phyloP scores from a whole-genome alignment of 352 stramenopile genomes.

The Globisporangium paroecandrum region DNA sequence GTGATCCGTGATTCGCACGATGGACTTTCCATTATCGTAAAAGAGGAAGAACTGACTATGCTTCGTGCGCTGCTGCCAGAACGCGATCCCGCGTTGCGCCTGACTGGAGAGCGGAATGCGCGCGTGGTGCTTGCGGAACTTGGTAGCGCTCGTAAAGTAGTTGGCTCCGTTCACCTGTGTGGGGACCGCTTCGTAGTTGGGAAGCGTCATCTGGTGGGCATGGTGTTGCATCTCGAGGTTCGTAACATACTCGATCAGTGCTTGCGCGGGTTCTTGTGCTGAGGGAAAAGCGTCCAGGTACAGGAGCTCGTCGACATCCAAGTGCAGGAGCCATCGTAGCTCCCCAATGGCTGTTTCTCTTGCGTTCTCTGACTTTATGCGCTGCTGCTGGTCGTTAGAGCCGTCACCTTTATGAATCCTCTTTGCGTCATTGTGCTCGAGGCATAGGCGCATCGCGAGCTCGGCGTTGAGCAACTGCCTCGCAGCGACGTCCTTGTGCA shows the following conservation, averaged over 20 bases:
- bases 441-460: slow-evolving; percentile 25
- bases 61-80: slow-evolving; percentile 28
- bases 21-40: slow-evolving; percentile 46
- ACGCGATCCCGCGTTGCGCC: slow-evolving; percentile 19
- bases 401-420: not conserved
- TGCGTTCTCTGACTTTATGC: not conserved
- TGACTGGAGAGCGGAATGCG: slow-evolving; percentile 20
- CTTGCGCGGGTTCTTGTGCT: not conserved
- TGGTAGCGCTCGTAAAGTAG: slow-evolving; percentile 26
- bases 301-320: slow-evolving; percentile 41
- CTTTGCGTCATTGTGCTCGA: slow-evolving; percentile 9
- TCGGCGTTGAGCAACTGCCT: slow-evolving; percentile 37
- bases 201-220: slow-evolving; percentile 31
- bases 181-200: slow-evolving; percentile 36
- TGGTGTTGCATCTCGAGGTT: slow-evolving; percentile 8
- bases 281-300: slow-evolving; percentile 22
- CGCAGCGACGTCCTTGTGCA: slow-evolving; percentile 22
- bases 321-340: slow-evolving; percentile 34
- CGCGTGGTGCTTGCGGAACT: slow-evolving; percentile 28
- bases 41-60: slow-evolving; percentile 38
- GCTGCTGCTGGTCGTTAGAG: not conserved
- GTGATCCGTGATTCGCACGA: slow-evolving; percentile 25
- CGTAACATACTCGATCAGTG: not conserved
- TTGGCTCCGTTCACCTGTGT: slow-evolving; percentile 19
- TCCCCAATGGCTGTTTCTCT: not conserved